A percentile compares a stretch with the other conserved stretches of the same genome.
phyloP scores from a whole-genome alignment of 2,329 filamentous ascomycete species.

The Colletotrichum melonis region DNA sequence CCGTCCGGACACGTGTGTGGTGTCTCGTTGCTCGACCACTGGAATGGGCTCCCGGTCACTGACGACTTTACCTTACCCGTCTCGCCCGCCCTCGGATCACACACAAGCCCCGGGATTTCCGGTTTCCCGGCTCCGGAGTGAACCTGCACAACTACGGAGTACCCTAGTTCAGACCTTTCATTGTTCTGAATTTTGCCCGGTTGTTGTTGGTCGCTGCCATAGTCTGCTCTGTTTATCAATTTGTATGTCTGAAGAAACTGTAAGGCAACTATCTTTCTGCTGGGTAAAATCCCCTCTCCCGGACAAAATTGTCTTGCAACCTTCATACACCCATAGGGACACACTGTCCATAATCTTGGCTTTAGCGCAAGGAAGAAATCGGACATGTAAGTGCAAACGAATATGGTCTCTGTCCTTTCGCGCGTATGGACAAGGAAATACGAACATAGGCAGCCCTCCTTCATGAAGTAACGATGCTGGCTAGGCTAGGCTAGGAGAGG shows the following conservation, averaged over 20 bases:
- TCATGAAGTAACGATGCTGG: not conserved
- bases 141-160: not conserved
- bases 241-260: not conserved
- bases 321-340: not conserved
- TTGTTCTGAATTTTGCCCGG: not conserved
- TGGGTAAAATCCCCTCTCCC: not conserved
- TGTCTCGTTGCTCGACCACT: not conserved
- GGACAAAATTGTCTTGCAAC: not conserved
- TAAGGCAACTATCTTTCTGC: not conserved
- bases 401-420: not conserved
- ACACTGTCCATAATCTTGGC: not conserved
- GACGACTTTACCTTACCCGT: not conserved
- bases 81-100: not conserved
- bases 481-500: not conserved
- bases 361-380: not conserved
- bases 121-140: not conserved
- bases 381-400: not conserved
- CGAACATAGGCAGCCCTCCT: not conserved
- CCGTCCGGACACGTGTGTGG: not conserved
- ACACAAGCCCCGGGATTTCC: not conserved
- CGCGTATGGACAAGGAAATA: not conserved
- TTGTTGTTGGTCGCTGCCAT: not conserved
- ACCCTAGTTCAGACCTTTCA: not conserved
- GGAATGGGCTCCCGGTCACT: not conserved
- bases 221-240: not conserved